These are phyloP conservation scores for Globisporangium spinosum DNA, from an alignment of 352 stramenopile species.

Conservation along the genomic window DNA sequence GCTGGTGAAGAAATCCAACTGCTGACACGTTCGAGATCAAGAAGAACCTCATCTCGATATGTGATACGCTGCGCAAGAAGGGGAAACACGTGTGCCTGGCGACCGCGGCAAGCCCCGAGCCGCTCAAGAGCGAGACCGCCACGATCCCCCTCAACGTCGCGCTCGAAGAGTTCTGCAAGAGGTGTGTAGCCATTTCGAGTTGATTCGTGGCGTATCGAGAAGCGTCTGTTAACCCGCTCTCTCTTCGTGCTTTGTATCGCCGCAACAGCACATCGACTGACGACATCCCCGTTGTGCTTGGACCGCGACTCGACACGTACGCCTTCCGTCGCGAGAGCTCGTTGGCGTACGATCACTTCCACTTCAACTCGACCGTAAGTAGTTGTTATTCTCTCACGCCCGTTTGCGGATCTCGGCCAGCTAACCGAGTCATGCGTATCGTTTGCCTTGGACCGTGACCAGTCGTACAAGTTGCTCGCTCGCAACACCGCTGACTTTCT, in stretches of 20 bases:
- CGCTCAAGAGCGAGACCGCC: constrained; percentile 30
- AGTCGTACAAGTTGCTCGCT: constrained; percentile 79
- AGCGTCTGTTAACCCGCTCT: neutral
- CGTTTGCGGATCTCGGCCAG: no score
- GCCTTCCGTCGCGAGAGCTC: constrained; percentile 58
- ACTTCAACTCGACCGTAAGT: constrained; percentile 80
- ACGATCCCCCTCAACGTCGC: constrained; percentile 49
- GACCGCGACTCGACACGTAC: constrained; percentile 70
- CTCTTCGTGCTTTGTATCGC: neutral
- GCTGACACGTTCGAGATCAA: constrained; percentile 34
- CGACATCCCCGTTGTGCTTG: constrained; percentile 60
- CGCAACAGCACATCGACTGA: constrained; percentile 53
- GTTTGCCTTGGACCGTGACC: neutral
- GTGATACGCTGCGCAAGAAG: constrained; percentile 79
- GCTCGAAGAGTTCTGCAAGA: constrained; percentile 75
- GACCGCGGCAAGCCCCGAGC: constrained; percentile 47
- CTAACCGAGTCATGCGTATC: neutral
- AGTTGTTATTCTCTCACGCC: neutral
- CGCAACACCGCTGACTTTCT: constrained; percentile 75
- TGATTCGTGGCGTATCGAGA: neutral
- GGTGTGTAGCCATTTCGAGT: constrained; percentile 26
- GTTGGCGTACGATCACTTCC: constrained; percentile 67
- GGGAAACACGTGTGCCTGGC: constrained; percentile 75
- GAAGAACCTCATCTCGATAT: constrained; percentile 67
- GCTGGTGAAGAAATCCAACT: constrained; percentile 23